These are phyloP conservation scores for Aspergillus ostianus DNA, from an alignment of 495 filamentous ascomycete species.

Conservation along the genomic window DNA sequence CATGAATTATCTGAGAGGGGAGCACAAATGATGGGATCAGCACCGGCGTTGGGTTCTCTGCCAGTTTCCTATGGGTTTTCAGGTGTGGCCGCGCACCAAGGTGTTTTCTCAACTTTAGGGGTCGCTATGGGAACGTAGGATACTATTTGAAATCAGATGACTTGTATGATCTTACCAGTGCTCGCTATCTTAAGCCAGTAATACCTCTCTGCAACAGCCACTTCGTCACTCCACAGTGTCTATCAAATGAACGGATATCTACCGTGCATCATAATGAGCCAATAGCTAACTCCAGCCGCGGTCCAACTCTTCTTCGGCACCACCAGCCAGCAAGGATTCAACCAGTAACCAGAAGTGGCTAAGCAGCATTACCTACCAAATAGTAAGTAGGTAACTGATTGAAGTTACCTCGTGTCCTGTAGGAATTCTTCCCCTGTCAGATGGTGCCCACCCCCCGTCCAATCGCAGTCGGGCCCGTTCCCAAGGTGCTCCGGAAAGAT, in stretches of 20 bases:
- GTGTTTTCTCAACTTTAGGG: conserved; percentile 34
- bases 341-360: neutral
- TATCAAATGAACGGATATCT: too few species aligned
- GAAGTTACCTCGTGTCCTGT: too few species aligned
- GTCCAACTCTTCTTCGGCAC: too few species aligned
- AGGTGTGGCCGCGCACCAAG: conserved; percentile 24
- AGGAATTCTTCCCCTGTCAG: neutral
- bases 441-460: neutral
- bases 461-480: neutral
- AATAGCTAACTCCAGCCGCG: neutral
- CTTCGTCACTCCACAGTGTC: neutral
- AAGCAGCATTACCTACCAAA: too few species aligned
- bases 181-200: neutral
- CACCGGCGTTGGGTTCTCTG: conserved; percentile 38
- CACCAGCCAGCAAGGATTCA: neutral
- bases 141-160: conserved; percentile 29
- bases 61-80: conserved; percentile 31
- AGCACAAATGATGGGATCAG: conserved; percentile 25
- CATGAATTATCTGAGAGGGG: conserved; percentile 30
- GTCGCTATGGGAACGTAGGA: conserved; percentile 27
- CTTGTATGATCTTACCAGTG: conserved; percentile 23
- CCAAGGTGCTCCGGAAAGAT: conserved; percentile 14
- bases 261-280: neutral
- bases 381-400: neutral
- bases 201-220: neutral